Conservation (phyloP, 129 eudicot genomes). For the Flaveria sonorensis region DNA sequence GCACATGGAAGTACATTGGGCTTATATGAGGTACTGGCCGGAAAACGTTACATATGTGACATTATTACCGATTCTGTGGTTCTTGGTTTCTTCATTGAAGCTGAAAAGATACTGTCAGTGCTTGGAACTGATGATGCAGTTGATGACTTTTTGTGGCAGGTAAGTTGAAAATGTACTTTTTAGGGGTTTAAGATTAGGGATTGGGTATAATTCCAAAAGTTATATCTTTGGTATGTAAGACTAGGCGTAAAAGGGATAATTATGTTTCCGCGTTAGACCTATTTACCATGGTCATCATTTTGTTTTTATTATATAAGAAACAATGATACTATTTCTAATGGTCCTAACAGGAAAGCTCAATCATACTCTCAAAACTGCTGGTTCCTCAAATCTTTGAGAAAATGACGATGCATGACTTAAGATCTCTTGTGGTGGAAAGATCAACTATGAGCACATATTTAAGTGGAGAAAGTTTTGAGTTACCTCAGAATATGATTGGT, state of each 20-base stretch:
- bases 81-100: conserved; percentile 78
- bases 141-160: conserved; percentile 94
- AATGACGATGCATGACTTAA: conserved; percentile 76
- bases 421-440: conserved; percentile 79
- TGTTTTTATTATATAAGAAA: not conserved
- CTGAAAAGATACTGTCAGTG: conserved; percentile 62
- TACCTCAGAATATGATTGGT: conserved; percentile 69
- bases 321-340: not conserved
- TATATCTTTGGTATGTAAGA: not conserved
- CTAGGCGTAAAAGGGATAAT: not conserved
- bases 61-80: conserved; percentile 81
- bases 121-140: conserved; percentile 72
- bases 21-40: conserved; percentile 72
- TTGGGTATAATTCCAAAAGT: not conserved
- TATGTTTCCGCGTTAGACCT: not conserved
- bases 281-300: not conserved
- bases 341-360: conserved; percentile 73
- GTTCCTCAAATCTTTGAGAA: conserved; percentile 85
- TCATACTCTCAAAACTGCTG: conserved; percentile 69
- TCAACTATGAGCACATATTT: conserved; percentile 63
- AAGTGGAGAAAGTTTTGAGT: conserved; percentile 72
- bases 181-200: not conserved
- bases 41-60: conserved; percentile 87
- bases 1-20: conserved; percentile 92
- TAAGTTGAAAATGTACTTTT: conserved; percentile 24